Base-by-base conservation (phyloP, 2,329 filamentous ascomycete species). In the Xylaria sp. region DNA sequence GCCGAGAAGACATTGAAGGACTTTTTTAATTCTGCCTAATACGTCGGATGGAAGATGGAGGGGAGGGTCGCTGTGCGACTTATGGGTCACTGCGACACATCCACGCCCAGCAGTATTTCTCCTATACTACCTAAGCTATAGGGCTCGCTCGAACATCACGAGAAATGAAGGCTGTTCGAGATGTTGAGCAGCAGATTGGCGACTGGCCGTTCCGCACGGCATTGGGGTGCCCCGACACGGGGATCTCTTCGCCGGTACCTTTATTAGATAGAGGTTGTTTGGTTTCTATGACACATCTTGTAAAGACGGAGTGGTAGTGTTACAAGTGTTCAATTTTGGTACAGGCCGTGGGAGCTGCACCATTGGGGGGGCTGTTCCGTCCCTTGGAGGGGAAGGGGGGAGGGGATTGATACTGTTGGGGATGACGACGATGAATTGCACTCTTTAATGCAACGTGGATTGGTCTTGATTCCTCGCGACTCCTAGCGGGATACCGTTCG, bases 1-100 rank as follows among this genome's bases (percentile, higher is more conserved):
- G 90, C 90, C 52, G 88, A 93, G 77, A 82, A 79, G 66, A 82
- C 87, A 61, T 84, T 99, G 72, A 85, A 81, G 74, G 79, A 83
- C 67, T 96, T 92, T 76, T 97, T 90, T 75, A 69, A 69, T 52
- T 67, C 70, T 48, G 61, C 67, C 46, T 72, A 72, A 56, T 37
- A 29, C 21, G 40, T 41, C 41, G 43, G 52, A 19, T 31, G 33
- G 41, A 54, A 49, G 49, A 55, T 53, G 43, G 49, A 57, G 25
- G 47, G 44, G 31, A 47, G 41, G 31, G 40, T 46, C 15, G 46
- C 43, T 40, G 44, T 23, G 21, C 35, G 17, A 43, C 29, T 52
- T 56, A 29, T 27, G 51, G 29, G 40, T 57, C 52, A 11, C 35
- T 46, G 15, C 55, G 40, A 43, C 23, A 63, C 63, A 57, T 62